These are phyloP conservation scores for Exophiala viscosa DNA, from an alignment of 2,329 filamentous ascomycete species.

Conservation along the genomic window DNA sequence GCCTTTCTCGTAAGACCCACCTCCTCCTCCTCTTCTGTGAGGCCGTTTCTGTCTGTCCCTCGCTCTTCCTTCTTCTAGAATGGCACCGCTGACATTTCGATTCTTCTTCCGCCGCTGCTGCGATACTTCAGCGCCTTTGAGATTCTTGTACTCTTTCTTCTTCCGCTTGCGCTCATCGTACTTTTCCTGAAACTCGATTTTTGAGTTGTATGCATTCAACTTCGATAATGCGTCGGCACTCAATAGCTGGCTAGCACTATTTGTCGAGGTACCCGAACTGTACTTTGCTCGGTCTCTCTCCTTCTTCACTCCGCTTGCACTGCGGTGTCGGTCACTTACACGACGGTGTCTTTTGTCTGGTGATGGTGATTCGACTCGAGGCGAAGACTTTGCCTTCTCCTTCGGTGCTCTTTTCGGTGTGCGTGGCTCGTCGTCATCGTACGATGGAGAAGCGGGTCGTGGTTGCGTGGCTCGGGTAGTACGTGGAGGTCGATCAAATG, in stretches of 20 bases:
- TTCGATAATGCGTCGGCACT: conserved; percentile 60
- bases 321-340: conserved; percentile 32
- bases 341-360: conserved; percentile 20
- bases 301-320: conserved; percentile 17
- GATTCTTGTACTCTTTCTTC: conserved; percentile 34
- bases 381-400: conserved; percentile 23
- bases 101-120: conserved; percentile 47
- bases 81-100: conserved; percentile 65
- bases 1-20: conserved; percentile 40
- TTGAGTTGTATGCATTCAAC: conserved; percentile 61
- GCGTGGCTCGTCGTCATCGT: conserved; percentile 9
- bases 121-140: conserved; percentile 31
- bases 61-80: conserved; percentile 63
- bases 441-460: conserved; percentile 10
- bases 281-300: conserved; percentile 30
- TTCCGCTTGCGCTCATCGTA: conserved; percentile 39
- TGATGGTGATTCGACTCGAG: conserved; percentile 18
- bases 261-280: conserved; percentile 41
- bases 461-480: conserved; percentile 21
- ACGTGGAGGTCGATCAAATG: conserved; percentile 31
- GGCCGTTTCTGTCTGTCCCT: conserved; percentile 42
- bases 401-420: conserved; percentile 20
- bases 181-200: conserved; percentile 46
- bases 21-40: conserved; percentile 48
- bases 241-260: conserved; percentile 43